phyloP scores from a whole-genome alignment of 495 filamentous ascomycete genomes.

The Neurospora tetrasperma region DNA sequence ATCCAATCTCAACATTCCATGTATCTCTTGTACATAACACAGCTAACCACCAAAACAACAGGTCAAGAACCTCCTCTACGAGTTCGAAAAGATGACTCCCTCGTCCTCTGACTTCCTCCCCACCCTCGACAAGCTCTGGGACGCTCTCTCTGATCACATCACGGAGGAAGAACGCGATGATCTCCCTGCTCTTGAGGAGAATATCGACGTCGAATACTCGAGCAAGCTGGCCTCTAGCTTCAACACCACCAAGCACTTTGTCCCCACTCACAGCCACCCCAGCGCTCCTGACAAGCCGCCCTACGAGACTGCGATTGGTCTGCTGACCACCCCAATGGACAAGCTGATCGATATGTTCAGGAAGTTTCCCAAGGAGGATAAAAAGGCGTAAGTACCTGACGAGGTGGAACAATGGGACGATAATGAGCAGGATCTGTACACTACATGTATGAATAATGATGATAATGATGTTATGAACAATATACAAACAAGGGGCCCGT shows the following conservation, averaged over 20 bases:
- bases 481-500: not conserved
- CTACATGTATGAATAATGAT: not conserved
- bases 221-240: slow-evolving; percentile 41
- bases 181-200: slow-evolving; percentile 43
- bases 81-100: slow-evolving; percentile 47
- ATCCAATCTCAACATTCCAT: not conserved
- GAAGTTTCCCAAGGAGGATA: slow-evolving; percentile 30
- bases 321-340: slow-evolving; percentile 44
- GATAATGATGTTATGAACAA: not conserved
- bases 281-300: slow-evolving; percentile 39
- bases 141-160: slow-evolving; percentile 45
- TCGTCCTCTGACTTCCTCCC: slow-evolving; percentile 38
- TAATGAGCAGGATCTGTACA: not conserved
- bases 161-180: slow-evolving; percentile 50
- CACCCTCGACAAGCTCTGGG: slow-evolving; percentile 43
- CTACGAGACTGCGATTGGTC: slow-evolving; percentile 38
- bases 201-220: slow-evolving; percentile 29
- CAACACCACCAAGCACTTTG: slow-evolving; percentile 49
- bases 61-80: slow-evolving; percentile 54
- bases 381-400: not conserved
- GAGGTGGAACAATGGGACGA: not conserved
- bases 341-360: slow-evolving; percentile 38
- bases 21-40: no score
- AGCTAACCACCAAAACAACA: slow-evolving; percentile 11
- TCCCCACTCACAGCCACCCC: slow-evolving; percentile 48